These are phyloP conservation scores for Nepenthes mirabilis DNA, from an alignment of 148 eudicot genomes.

Conservation along the genomic window DNA sequence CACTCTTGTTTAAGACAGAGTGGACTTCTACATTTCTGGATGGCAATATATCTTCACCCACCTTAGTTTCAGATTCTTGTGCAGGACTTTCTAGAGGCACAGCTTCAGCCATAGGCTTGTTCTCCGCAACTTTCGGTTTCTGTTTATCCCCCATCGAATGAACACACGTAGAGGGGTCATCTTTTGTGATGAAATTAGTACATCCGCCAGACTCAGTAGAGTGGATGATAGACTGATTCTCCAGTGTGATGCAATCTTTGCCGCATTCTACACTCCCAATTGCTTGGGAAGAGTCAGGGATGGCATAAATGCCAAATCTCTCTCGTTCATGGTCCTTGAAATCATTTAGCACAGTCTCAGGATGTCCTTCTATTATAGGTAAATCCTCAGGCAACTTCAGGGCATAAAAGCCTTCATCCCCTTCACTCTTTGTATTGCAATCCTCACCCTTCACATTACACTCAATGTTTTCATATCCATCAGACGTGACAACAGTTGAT, in stretches of 20 bases:
- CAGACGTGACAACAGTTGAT: constrained; percentile 3
- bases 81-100: constrained; percentile 6
- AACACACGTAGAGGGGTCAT: neutral
- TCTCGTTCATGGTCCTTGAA: constrained; percentile 11
- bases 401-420: constrained; percentile 6
- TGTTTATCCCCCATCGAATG: constrained; percentile 9
- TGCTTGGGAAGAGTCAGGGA: constrained; percentile 10
- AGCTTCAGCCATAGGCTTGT: constrained; percentile 5
- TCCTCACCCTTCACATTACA: constrained; percentile 12
- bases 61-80: constrained; percentile 8
- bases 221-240: constrained; percentile 2
- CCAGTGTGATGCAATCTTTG: constrained; percentile 5
- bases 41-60: constrained; percentile 6
- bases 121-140: constrained; percentile 4
- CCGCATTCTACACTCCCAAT: constrained; percentile 3
- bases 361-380: constrained; percentile 8
- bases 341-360: constrained; percentile 13
- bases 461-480: constrained; percentile 8
- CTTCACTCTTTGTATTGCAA: constrained; percentile 3
- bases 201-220: constrained; percentile 5
- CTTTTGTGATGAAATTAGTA: constrained; percentile 1
- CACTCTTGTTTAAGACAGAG: constrained; percentile 5
- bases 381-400: constrained; percentile 14
- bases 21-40: constrained; percentile 4
- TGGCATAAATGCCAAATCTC: neutral